Evolutionary conservation across 2,329 filamentous ascomycete genomes (phyloP).

Genomic region (Penicillium crustosum): DNA sequence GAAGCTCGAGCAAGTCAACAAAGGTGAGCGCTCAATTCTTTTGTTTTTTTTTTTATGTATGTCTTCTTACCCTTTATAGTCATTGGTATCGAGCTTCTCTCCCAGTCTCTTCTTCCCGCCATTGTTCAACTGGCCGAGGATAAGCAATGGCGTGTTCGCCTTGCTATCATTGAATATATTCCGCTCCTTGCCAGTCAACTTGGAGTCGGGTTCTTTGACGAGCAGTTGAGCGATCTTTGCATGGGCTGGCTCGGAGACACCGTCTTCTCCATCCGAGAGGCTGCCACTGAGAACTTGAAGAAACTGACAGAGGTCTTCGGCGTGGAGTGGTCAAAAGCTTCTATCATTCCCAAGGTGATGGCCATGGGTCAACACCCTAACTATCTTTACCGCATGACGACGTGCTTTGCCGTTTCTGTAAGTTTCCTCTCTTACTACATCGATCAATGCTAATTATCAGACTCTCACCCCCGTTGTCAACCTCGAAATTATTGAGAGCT

Average conservation of each 20-base stretch:
- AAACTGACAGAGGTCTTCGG: conserved; percentile 98
- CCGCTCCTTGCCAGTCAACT: conserved; percentile 92
- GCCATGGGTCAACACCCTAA: conserved; percentile 98
- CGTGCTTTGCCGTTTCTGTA: conserved; percentile 98
- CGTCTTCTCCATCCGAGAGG: conserved; percentile 97
- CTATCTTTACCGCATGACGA: conserved; percentile 99
- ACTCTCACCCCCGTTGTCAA: conserved; percentile 91
- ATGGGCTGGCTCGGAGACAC: conserved; percentile 99
- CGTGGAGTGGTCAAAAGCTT: conserved; percentile 93
- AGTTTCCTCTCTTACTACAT: conserved; percentile 43
- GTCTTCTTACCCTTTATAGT: conserved; percentile 53
- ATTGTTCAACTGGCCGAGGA: conserved; percentile 98
- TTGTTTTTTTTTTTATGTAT: too few relatives aligned
- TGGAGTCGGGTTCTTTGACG: conserved; percentile 96
- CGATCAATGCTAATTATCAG: conserved; percentile 51
- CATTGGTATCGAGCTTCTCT: conserved; percentile 95
- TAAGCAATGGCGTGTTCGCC: conserved; percentile 97
- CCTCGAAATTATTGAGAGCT: conserved; percentile 87
- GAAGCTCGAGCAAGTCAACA: conserved; percentile 97
- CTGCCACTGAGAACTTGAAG: conserved; percentile 94
- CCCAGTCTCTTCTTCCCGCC: conserved; percentile 91
- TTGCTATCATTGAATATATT: conserved; percentile 99
- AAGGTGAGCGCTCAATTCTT: conserved; percentile 57
- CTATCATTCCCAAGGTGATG: conserved; percentile 98
- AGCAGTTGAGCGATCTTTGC: conserved; percentile 91